Percentiles rank a stretch among this genome's conserved stretches.
Evolutionary conservation across 345 rosid species (phyloP).

Genomic region (Eutrema japonicum): DNA sequence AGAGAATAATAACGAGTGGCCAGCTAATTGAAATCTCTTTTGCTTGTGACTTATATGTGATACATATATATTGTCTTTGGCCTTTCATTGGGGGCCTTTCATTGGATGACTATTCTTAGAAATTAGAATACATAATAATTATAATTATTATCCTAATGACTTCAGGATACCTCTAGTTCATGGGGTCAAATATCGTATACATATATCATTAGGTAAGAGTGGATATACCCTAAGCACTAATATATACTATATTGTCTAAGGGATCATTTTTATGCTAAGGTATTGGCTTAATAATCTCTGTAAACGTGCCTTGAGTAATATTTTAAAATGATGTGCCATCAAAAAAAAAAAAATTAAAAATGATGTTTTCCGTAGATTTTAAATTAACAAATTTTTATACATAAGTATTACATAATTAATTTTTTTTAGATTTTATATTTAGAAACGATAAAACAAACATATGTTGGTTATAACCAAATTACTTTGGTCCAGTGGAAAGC

Average conservation of each 20-base stretch:
- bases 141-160: not conserved
- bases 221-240: not conserved
- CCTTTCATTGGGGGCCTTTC: slow-evolving; percentile 5
- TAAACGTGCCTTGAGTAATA: too few species aligned
- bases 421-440: too few species aligned
- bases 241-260: not conserved
- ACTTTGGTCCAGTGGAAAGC: too few species aligned
- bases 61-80: not conserved
- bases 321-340: too few species aligned
- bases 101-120: not conserved
- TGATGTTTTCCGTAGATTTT: too few species aligned
- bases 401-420: too few species aligned
- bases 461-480: too few species aligned
- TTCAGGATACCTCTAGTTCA: not conserved
- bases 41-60: slow-evolving; percentile 42
- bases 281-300: too few species aligned
- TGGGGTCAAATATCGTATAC: not conserved
- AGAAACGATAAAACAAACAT: too few species aligned
- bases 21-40: slow-evolving; percentile 62
- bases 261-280: too few species aligned
- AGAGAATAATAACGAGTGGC: slow-evolving; percentile 64
- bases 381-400: too few species aligned
- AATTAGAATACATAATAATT: not conserved
- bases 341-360: too few species aligned
- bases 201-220: not conserved